Evolutionary conservation across 306 rosid genomes (phyloP), one percentile per base, ranked within the genome.

Genomic region (Citrullus mucosospermus): DNA sequence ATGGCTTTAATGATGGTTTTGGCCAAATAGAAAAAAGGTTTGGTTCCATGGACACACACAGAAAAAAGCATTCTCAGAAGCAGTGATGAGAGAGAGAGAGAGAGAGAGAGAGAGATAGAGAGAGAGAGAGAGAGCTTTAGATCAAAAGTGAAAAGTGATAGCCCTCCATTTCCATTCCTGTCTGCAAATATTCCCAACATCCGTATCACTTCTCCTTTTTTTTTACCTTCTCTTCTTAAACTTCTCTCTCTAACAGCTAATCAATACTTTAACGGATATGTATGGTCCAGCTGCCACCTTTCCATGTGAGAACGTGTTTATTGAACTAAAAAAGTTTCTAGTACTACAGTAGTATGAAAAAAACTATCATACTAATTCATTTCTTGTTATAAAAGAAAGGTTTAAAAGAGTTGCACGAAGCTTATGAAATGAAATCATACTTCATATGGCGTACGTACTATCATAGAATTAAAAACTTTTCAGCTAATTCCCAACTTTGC

Each of bases 1-100:
- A 46, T 30, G 59, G 77, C 60, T 28, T 74, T 74, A 74, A 74
- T 74, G 48, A 74, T 74, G 62, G 78, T 16, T 74, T 71, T 74
- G 61, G 78, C 11, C 46, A 32, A 16, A 16, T 46, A 51, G 28
- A 73, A 53, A 25, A 48, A 50, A 30, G 34, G 9, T 70, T 70
- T 70, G 55, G 4, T 70, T 70, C 18, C 34, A 43, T 36, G 30
- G 48, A 65, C 44, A 62, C 12, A 62, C 17, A 60, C 32, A 12
- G 8, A 17, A 63, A 22, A 69, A 65, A 65, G 71, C 71, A 43
- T 38, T 0, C 55, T 22, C 2, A 69, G 32, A 25, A 46, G 57
- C n/a, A 70, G 22, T 22, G 39, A 70, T 68, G 57, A 44, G 50
- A 68, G 54, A n/a, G 51, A 67, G 25, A 25, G 28, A 67, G 50